Conservation (phyloP, 2,329 filamentous ascomycete species). For the Cladophialophora chaetospira region DNA sequence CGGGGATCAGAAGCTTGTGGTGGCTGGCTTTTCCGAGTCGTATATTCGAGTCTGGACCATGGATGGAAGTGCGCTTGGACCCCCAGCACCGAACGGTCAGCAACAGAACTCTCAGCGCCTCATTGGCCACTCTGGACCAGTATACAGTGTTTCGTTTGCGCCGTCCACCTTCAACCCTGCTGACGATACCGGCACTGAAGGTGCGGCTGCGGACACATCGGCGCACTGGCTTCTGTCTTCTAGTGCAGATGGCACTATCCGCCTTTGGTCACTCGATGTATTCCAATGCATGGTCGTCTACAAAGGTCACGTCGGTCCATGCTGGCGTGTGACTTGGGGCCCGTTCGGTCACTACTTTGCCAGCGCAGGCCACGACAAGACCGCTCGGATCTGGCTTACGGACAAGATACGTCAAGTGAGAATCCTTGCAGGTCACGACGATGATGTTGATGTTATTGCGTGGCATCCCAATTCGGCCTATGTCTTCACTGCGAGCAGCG, state of each 20-base stretch:
- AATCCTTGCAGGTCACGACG: conserved; percentile 88
- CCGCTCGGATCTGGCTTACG: conserved; percentile 86
- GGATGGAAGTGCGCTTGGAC: conserved; percentile 77
- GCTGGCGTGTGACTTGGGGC: conserved; percentile 86
- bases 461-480: conserved; percentile 97
- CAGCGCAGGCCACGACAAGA: conserved; percentile 84
- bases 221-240: conserved; percentile 81
- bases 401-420: conserved; percentile 88
- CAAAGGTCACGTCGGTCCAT: conserved; percentile 86
- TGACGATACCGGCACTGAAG: conserved; percentile 41
- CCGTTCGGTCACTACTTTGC: conserved; percentile 95
- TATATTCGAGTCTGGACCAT: conserved; percentile 95
- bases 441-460: conserved; percentile 83
- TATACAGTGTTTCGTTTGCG: conserved; percentile 89
- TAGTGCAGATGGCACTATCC: conserved; percentile 82
- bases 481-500: conserved; percentile 87
- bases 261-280: conserved; percentile 88
- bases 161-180: conserved; percentile 61
- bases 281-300: conserved; percentile 94
- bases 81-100: conserved; percentile 62
- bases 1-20: conserved; percentile 82
- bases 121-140: conserved; percentile 85
- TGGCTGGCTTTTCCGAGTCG: conserved; percentile 86
- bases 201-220: conserved; percentile 45
- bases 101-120: conserved; percentile 72